These are phyloP conservation scores for Linnemannia zychae DNA, from an alignment of 192 early-diverging fungal species.

Conservation along the genomic window DNA sequence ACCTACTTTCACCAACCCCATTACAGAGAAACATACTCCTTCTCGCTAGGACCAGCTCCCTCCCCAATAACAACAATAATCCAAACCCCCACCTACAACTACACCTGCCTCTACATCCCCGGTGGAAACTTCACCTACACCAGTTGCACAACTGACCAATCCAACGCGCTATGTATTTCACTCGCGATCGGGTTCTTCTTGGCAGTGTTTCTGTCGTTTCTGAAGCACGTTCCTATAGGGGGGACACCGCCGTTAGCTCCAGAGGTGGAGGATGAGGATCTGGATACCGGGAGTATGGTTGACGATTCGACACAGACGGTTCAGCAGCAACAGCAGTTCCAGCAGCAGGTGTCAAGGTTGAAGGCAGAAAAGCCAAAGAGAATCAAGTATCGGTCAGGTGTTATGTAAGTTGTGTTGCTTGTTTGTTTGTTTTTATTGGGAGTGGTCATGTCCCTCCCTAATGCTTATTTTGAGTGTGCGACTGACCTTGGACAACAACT, in stretches of 20 bases:
- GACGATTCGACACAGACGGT: neutral
- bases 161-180: constrained; percentile 26
- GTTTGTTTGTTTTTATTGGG: neutral
- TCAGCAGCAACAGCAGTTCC: neutral
- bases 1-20: neutral
- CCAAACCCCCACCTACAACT: constrained; percentile 23
- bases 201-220: constrained; percentile 44
- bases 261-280: constrained; percentile 2
- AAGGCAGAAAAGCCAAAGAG: neutral
- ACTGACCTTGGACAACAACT: neutral
- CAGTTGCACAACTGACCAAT: constrained; percentile 36
- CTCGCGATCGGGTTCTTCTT: constrained; percentile 47
- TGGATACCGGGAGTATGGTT: neutral
- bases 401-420: constrained; percentile 22
- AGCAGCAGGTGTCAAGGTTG: neutral
- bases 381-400: constrained; percentile 28
- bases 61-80: constrained; percentile 39
- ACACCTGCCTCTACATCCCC: constrained; percentile 36
- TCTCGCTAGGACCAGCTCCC: constrained; percentile 37
- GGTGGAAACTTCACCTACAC: constrained; percentile 23
- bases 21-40: constrained; percentile 50
- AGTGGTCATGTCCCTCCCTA: neutral
- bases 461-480: neutral
- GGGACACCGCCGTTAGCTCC: constrained; percentile 36
- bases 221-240: constrained; percentile 38